Evolutionary conservation across 2,329 filamentous ascomycete species (phyloP), one percentile per base, ranked within the genome.

Genomic region (Lizonia empirigonia): DNA sequence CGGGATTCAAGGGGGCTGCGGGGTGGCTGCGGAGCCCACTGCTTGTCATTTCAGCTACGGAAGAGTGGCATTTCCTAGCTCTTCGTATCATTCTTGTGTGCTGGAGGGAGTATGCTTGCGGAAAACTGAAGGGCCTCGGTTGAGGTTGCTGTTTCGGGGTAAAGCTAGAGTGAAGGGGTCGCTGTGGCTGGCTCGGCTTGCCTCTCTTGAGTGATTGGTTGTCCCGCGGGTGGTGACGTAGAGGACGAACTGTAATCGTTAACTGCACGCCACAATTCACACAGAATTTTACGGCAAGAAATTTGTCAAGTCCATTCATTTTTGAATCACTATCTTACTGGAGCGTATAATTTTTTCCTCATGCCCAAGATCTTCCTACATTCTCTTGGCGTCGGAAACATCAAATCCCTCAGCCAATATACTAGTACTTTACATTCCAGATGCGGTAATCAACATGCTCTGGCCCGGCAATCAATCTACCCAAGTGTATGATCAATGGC

Each of bases 21-120:
- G 44, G 40, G 44, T 44, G 39, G 50, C 34, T 38, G 50, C 42
- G 34, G 44, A 27, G 23, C 44, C n/a, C 44, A 34, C 29, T 39
- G 33, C 38, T 44, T 29, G 37, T 53, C 44, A 49, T 49, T 34
- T 44, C 44, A 34, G 44, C 34, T 22, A 19, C 40, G 29, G 26
- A 38, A 29, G 15, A 44, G 37, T 44, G 49, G 37, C 49, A 37
- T 24, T 42, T n/a, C 7, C 19, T 37, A 46, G 24, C 20, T 40
- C 12, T 29, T 37, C 15, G 32, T 27, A 13, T 22, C 30, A 18
- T 18, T 16, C 29, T 36, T 35, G 37, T 30, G n/a, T 5, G 32
- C 32, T 19, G 15, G 18, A 19, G 16, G 22, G 22, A 15, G 16
- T 18, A 12, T 39, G 16, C 34, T 35, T 20, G 29, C 19, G 5